Base-by-base conservation (phyloP, 2,329 filamentous ascomycete genomes). In the Colletotrichum sidae region DNA sequence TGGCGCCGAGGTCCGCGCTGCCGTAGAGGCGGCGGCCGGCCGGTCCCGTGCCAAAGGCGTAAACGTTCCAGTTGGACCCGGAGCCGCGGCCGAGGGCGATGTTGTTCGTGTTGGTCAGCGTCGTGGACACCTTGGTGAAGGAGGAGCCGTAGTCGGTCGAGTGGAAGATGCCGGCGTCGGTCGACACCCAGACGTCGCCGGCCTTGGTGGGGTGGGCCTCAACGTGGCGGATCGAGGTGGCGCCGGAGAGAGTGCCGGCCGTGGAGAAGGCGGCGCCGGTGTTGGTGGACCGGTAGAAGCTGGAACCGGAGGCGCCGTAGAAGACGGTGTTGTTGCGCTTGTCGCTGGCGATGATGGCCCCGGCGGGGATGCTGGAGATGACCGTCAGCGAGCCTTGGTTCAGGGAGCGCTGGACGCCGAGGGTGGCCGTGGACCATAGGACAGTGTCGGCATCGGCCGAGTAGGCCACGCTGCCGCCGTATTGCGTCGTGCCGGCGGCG, bases 171-270 rank as follows among this genome's bases (percentile, higher is more conserved):
- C 86, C 86, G 0, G 70, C 76, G 60, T 87, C 78, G 0, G 86
- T 88, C 2, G 85, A 86, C 1, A 84, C 85, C 75, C 82, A 86
- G 49, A 92, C 81, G 52, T 88, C 86, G n/a, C 90, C 89, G 0
- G 86, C 85, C 10, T 81, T 78, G 10, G 82, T 80, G 0, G 88
- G 88, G 66, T 89, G 81, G 0, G 80, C 81, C 13, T 84, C 85
- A 12, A 91, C 80, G 37, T 84, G 81, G 45, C 87, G 87, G 60
- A 91, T 77, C n/a, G 77, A 71, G 2, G 74, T 78, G 2, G 77
- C 80, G 10, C 76, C 75, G 3, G 73, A 75, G 0, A 85, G 72
- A 0, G 77, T 70, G 0, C 77, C 76, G 0, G 68, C 74, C 8
- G 76, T 72, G 6, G 77, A 69, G 68, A 88, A 88, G 4, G 81